A percentile compares a stretch with the other conserved stretches of the same genome.
phyloP scores from a whole-genome alignment of 2,329 filamentous ascomycete species.

The Ilyonectria mors-panacis region DNA sequence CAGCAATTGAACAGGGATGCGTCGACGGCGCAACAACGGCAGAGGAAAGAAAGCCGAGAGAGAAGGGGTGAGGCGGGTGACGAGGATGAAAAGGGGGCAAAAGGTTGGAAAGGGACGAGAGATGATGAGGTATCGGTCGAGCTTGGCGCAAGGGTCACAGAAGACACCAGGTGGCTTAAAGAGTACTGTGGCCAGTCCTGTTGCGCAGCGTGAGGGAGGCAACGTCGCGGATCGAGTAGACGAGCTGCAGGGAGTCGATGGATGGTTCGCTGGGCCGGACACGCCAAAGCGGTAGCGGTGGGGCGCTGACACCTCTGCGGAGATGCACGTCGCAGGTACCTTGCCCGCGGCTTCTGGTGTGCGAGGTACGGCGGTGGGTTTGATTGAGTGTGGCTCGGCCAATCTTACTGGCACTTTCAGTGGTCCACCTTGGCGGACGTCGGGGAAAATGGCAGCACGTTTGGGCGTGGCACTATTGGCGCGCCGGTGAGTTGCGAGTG shows the following conservation, averaged over 20 bases:
- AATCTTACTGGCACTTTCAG: constrained; percentile 30
- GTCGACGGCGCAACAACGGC: constrained; percentile 25
- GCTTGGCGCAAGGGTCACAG: constrained; percentile 46
- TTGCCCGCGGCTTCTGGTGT: constrained; percentile 17
- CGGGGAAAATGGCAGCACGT: constrained; percentile 9
- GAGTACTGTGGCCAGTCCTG: constrained; percentile 43
- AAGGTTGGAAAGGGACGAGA: constrained; percentile 35
- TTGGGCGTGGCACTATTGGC: constrained; percentile 15
- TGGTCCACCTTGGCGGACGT: constrained; percentile 24
- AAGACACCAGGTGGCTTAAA: constrained; percentile 55
- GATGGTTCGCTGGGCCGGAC: constrained; percentile 41
- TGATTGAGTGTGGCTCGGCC: constrained; percentile 26
- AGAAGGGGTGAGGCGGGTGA: constrained; percentile 16
- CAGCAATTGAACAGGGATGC: constrained; percentile 31
- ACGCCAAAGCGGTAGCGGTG: constrained; percentile 36
- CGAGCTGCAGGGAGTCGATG: constrained; percentile 47
- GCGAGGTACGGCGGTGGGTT: constrained; percentile 21
- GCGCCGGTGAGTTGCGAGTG: background rate
- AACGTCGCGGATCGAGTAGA: constrained; percentile 46
- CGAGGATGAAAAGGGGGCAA: constrained; percentile 39
- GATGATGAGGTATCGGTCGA: constrained; percentile 37
- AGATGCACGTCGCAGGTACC: constrained; percentile 20
- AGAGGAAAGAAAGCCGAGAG: constrained; percentile 11
- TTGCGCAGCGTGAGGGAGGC: constrained; percentile 48
- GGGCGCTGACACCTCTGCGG: constrained; percentile 31